Evolutionary conservation across 306 rosid species (phyloP), one percentile per base, ranked within the genome.

Genomic region (Quercus alba): DNA sequence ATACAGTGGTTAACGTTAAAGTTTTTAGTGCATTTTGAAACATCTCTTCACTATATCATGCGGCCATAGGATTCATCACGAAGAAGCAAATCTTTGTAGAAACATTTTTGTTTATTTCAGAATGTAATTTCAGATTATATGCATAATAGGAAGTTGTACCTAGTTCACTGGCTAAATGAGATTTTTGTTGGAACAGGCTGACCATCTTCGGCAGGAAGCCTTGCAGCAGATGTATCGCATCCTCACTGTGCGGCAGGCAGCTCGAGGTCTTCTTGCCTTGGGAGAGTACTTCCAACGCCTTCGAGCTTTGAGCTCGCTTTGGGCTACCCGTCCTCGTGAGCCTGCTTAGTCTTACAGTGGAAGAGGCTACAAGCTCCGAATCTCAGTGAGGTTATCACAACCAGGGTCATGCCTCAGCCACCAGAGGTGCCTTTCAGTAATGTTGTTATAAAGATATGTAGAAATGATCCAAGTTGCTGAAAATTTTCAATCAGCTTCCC

Each of bases 221-320:
- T 80, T 95, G 83, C 92, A 79, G 54, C 98, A 91, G 85, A 93
- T 95, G 96, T 67, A 71, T 46, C 84, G 90, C 80, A 90, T 95
- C 83, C 92, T 95, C 4, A 86, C 91, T 10, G 76, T 70, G 55
- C 97, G 88, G 73, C 98, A 95, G 81, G 84, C 89, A 25, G 98
- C 93, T 44, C 86, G 87, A 52, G 97, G 92, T 70, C 77, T 93
- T 44, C 92, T 93, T 83, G 89, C 82, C 35, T 77, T 95, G 75
- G 98, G 97, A 11, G 98, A 93, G 78, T 91, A 93, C 82, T 93
- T 91, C 81, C 91, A 93, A 72, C 93, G 98, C 49, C 74, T 95
- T 23, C 82, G 97, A 58, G 91, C 87, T 38, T 90, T 95, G 90
- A 93, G 99, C 94, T 77, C 81, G 6, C 92, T 90, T 25, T 95